Conservation (phyloP, 192 early-diverging fungal species). For the Umbelopsis ramanniana region DNA sequence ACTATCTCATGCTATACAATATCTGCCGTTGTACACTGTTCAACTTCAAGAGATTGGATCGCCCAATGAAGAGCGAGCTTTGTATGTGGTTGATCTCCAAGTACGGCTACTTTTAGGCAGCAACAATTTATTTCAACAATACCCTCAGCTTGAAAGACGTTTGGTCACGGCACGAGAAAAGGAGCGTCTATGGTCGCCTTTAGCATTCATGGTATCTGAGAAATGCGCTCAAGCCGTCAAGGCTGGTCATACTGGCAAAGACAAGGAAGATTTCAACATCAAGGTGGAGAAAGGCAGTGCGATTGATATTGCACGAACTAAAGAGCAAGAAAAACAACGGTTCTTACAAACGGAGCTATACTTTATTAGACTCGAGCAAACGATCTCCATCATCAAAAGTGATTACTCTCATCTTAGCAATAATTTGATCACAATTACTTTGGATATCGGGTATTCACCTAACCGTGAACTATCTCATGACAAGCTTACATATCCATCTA, state of each 20-base stretch:
- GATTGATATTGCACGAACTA: constrained; percentile 28
- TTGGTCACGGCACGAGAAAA: constrained; percentile 59
- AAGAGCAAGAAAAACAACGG: constrained; percentile 63
- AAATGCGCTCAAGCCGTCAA: constrained; percentile 48
- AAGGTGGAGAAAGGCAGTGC: constrained; percentile 13
- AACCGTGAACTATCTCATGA: background rate
- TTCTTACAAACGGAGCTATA: constrained; percentile 63
- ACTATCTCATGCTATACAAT: constrained; percentile 56
- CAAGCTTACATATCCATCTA: background rate
- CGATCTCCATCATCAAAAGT: constrained; percentile 60
- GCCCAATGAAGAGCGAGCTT: constrained; percentile 38
- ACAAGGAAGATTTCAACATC: constrained; percentile 16
- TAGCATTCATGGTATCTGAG: constrained; percentile 65
- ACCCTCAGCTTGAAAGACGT: constrained; percentile 62
- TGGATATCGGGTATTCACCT: constrained; percentile 62
- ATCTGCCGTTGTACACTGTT: constrained; percentile 72
- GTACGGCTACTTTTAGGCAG: constrained; percentile 65
- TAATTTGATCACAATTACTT: constrained; percentile 67
- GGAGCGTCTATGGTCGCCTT: constrained; percentile 71
- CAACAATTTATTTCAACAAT: constrained; percentile 56
- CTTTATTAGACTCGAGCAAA: constrained; percentile 70
- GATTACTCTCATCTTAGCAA: constrained; percentile 69
- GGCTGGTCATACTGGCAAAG: background rate
- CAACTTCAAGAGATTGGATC: constrained; percentile 52
- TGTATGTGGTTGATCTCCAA: constrained; percentile 73